Evolutionary conservation across 768 basidiomycete species (phyloP).

Genomic region (Boletus reticulatus): DNA sequence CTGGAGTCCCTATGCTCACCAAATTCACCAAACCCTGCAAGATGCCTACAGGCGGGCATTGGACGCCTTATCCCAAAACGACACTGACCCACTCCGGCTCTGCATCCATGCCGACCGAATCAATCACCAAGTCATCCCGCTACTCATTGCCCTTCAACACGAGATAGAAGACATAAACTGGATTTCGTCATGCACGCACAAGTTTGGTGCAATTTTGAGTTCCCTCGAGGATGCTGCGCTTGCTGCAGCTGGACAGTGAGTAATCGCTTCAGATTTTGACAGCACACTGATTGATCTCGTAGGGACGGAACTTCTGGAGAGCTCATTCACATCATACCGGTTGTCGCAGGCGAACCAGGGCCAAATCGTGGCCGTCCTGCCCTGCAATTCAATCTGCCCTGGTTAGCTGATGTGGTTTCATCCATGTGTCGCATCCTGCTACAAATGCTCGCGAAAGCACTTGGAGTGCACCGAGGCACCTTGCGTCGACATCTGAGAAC

Average conservation of each 20-base stretch:
- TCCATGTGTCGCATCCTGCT: background rate
- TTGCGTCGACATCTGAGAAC: background rate
- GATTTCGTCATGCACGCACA: background rate
- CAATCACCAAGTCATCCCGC: conserved; percentile 1
- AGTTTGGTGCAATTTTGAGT: background rate
- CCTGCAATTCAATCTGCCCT: background rate
- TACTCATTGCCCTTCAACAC: conserved; percentile 10
- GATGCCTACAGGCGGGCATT: conserved; percentile 6
- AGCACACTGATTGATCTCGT: no score
- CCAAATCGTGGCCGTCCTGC: background rate
- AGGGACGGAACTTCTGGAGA: no score
- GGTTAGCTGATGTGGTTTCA: background rate
- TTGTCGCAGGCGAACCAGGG: no score
- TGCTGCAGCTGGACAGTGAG: background rate
- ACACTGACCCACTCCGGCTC: conserved; percentile 10
- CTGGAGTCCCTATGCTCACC: conserved; percentile 9
- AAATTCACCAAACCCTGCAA: conserved; percentile 8
- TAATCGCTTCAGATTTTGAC: no score
- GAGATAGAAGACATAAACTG: background rate
- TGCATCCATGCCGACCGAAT: conserved; percentile 17
- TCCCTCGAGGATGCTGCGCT: background rate
- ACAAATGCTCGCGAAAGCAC: background rate
- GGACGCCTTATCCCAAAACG: conserved; percentile 6
- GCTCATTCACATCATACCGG: no score
- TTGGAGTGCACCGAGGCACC: background rate